A percentile compares a stretch with the other conserved stretches of the same genome.
phyloP scores from a whole-genome alignment of 495 filamentous ascomycete species.

The Penicillium crystallinum region DNA sequence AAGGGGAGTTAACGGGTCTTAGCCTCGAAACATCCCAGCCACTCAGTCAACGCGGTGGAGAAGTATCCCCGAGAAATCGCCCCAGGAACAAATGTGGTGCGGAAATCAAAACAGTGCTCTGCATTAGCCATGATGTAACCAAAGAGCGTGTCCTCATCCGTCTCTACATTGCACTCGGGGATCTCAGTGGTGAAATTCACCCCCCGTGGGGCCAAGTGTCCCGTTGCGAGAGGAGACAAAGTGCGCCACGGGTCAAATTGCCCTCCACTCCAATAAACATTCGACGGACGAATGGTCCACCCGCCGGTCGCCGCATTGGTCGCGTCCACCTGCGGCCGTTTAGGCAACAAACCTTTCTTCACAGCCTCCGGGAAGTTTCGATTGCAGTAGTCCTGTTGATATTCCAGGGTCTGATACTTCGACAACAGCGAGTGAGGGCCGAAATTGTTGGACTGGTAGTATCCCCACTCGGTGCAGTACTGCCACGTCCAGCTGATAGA shows the following conservation, averaged over 20 bases:
- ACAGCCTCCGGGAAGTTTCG: constrained; percentile 48
- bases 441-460: constrained; percentile 50
- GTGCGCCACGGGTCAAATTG: constrained; percentile 58
- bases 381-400: constrained; percentile 49
- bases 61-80: constrained; percentile 33
- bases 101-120: constrained; percentile 52
- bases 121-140: constrained; percentile 46
- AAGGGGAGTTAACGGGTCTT: neutral
- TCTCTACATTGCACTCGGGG: constrained; percentile 44
- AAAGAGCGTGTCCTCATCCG: constrained; percentile 37
- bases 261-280: constrained; percentile 50
- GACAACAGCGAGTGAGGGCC: constrained; percentile 46
- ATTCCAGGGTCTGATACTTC: constrained; percentile 46
- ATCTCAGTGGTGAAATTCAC: constrained; percentile 34
- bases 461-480: constrained; percentile 57
- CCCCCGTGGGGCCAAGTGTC: constrained; percentile 37
- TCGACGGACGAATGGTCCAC: constrained; percentile 55
- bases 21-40: constrained; percentile 42
- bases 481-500: constrained; percentile 55
- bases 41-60: constrained; percentile 37
- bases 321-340: constrained; percentile 28
- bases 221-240: constrained; percentile 42
- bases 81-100: constrained; percentile 21
- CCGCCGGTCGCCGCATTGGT: constrained; percentile 48
- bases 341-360: constrained; percentile 39